Evolutionary conservation across 1,284 basidiomycete species (phyloP), one percentile per base, ranked within the genome.

Genomic region (Trametes versicolor): DNA sequence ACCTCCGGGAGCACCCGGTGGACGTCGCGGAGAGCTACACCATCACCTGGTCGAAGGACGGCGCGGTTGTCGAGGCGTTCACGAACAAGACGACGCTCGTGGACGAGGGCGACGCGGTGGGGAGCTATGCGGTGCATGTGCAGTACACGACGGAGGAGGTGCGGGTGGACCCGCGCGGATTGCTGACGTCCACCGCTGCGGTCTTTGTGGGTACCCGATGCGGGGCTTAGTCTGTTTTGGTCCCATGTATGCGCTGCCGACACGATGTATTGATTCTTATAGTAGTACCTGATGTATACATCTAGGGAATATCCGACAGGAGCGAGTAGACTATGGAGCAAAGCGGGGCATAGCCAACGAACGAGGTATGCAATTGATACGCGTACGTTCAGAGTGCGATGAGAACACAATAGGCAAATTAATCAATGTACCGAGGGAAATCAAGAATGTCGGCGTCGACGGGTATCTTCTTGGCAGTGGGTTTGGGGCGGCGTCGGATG

Each of bases 121-220:
- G 82, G 1, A 78, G 69, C 36, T 89, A 86, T 66, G 75, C 69
- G 2, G 76, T 87, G 53, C 71, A 80, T 25, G 85, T 91, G 23
- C 72, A 71, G 55, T 89, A 88, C 67, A 60, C 75, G n/a, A 87
- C 88, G 0, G 82, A 85, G 37, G 85, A 90, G 71, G 85, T 91
- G 19, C 79, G 83, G 58, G 67, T 79, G 21, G 85, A 88, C 66
- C 75, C 74, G 47, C 73, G 80, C n/a, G 77, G 78, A 4, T 58
- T 77, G 56, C 50, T 75, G 37, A 55, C 57, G 37, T 68, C 70
- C 13, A 53, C 59, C 17, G 67, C 64, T 19, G 65, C 65, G 32
- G 66, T 67, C 27, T 59, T 57, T 13, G 66, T 73, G 9, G 53
- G 51, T 2, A 60, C 64, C n/a, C 52, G 48, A 41, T 73, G 72